phyloP scores from a whole-genome alignment of 2,329 filamentous ascomycete species.

The Phaeosphaeria sp. region DNA sequence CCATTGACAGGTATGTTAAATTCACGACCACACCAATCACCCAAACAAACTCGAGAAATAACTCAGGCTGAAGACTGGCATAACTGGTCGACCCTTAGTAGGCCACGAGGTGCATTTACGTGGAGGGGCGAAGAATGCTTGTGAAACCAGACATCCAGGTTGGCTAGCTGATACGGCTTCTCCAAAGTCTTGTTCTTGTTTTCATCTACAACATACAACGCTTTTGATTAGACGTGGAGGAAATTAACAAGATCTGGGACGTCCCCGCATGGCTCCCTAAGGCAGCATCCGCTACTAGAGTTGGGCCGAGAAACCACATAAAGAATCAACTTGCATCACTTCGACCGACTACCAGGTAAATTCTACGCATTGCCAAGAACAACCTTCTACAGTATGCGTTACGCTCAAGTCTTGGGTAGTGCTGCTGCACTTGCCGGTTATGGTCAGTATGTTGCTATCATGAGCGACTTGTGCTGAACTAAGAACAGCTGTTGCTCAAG shows the following conservation, averaged over 20 bases:
- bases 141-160: conserved; percentile 22
- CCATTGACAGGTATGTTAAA: conserved; percentile 16
- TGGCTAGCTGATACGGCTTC: conserved; percentile 27
- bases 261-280: conserved; percentile 16
- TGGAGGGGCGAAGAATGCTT: conserved; percentile 26
- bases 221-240: conserved; percentile 24
- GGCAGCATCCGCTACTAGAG: conserved; percentile 17
- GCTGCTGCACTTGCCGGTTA: conserved; percentile 34
- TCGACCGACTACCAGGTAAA: conserved; percentile 7
- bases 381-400: conserved; percentile 31
- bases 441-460: conserved; percentile 20
- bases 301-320: conserved; percentile 21
- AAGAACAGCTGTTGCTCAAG: conserved; percentile 33
- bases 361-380: conserved; percentile 8
- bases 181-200: conserved; percentile 14
- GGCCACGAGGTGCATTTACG: conserved; percentile 17
- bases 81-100: conserved; percentile 17
- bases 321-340: conserved; percentile 21
- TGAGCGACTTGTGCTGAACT: conserved; percentile 12
- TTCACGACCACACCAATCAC: conserved; percentile 25
- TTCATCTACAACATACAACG: conserved; percentile 38
- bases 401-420: conserved; percentile 33
- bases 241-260: conserved; percentile 17
- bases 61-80: conserved; percentile 35
- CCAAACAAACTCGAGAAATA: conserved; percentile 12